phyloP scores from a whole-genome alignment of 2,329 filamentous ascomycete genomes.

The Verticillium nonalfalfae region DNA sequence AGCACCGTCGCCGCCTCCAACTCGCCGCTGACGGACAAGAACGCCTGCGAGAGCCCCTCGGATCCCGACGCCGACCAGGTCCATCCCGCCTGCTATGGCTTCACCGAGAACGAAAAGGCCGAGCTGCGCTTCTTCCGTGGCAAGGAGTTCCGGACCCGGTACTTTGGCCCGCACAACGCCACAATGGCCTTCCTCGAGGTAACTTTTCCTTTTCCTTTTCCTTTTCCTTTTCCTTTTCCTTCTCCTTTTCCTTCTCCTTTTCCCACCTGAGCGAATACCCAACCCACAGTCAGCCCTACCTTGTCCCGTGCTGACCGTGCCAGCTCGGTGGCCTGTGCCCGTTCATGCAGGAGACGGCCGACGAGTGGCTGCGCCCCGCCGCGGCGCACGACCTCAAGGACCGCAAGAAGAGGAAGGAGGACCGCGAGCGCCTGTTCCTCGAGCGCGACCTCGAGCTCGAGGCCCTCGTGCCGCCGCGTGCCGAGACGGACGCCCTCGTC shows the following conservation, averaged over 20 bases:
- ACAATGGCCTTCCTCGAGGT: conserved; percentile 54
- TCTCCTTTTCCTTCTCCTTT: no score
- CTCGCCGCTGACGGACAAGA: conserved; percentile 39
- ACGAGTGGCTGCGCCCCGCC: conserved; percentile 54
- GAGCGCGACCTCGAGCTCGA: conserved; percentile 44
- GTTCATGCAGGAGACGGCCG: conserved; percentile 57
- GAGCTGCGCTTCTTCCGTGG: conserved; percentile 53
- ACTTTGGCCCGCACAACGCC: conserved; percentile 54
- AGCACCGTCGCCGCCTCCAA: conserved; percentile 40
- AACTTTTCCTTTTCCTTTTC: conserved; percentile 4
- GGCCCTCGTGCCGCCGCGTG: conserved; percentile 38
- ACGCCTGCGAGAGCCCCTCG: conserved; percentile 26
- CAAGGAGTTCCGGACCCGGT: conserved; percentile 53
- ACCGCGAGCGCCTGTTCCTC: conserved; percentile 42
- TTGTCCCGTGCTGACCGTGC: not conserved
- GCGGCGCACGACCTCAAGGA: conserved; percentile 51
- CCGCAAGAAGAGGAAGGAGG: conserved; percentile 43
- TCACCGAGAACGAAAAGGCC: conserved; percentile 33
- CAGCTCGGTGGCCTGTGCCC: conserved; percentile 47
- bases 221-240: no score
- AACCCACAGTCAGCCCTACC: not conserved
- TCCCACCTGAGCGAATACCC: no score
- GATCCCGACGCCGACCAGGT: conserved; percentile 18
- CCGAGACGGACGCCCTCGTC: conserved; percentile 42
- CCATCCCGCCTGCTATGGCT: conserved; percentile 1